These are phyloP conservation scores for Kurtzmaniella quercitrusa DNA, from an alignment of 1,139 yeast genomes.

Conservation along the genomic window DNA sequence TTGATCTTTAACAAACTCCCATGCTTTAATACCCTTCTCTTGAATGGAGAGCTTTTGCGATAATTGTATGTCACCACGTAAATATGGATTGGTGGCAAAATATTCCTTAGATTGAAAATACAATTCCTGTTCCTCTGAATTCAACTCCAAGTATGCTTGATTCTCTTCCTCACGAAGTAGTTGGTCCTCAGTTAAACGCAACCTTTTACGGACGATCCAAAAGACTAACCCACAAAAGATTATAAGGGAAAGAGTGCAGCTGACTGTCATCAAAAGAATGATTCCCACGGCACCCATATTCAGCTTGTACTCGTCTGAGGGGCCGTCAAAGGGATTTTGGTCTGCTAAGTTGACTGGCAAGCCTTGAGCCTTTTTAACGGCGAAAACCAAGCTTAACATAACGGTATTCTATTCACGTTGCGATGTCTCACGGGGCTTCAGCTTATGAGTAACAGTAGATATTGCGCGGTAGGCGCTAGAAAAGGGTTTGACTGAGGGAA, in stretches of 20 bases:
- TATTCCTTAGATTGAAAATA: conserved; percentile 67
- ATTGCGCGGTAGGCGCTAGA: background rate
- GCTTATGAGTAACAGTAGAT: too few relatives aligned
- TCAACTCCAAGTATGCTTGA: conserved; percentile 55
- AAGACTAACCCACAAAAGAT: conserved; percentile 1
- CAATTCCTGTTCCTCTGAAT: conserved; percentile 76
- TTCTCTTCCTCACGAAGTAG: conserved; percentile 59
- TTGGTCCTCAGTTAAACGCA: conserved; percentile 42
- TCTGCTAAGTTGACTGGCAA: background rate
- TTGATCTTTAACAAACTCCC: conserved; percentile 80
- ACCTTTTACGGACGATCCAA: conserved; percentile 9
- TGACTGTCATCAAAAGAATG: background rate
- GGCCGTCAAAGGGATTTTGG: background rate
- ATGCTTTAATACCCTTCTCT: conserved; percentile 90
- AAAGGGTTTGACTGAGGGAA: background rate
- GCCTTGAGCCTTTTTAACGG: background rate
- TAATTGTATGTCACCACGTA: conserved; percentile 39
- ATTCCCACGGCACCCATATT: background rate
- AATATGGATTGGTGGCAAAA: conserved; percentile 53
- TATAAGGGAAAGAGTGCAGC: conserved; percentile 1
- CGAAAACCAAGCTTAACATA: background rate
- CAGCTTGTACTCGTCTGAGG: conserved; percentile 1
- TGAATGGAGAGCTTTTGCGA: conserved; percentile 63
- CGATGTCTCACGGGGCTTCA: too few relatives aligned
- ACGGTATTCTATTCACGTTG: too few relatives aligned